Conservation (phyloP, 1,139 yeast species). For the Debaryomyces subglobosus region DNA sequence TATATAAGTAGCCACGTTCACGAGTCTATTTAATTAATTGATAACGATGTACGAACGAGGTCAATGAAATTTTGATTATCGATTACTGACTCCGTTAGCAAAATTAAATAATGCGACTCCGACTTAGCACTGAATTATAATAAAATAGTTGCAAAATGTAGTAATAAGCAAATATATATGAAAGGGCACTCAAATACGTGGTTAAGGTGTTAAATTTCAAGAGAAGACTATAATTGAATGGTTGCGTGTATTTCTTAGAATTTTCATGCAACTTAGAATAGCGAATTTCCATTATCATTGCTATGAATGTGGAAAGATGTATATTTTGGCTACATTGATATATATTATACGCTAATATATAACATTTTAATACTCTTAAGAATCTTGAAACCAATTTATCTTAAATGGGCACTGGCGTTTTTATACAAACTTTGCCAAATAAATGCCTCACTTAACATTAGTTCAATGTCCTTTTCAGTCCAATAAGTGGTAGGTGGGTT, state of each 20-base stretch:
- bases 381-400: slow-evolving; percentile 18
- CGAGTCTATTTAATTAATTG: slow-evolving; percentile 6
- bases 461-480: slow-evolving; percentile 89
- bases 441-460: slow-evolving; percentile 91
- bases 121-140: background rate
- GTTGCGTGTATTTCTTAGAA: background rate
- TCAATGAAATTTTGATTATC: slow-evolving; percentile 6
- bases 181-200: too few relatives aligned
- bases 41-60: background rate
- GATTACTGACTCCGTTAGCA: slow-evolving; percentile 6
- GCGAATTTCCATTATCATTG: background rate
- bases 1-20: slow-evolving; percentile 3
- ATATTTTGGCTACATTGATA: background rate
- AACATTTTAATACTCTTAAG: background rate
- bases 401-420: slow-evolving; percentile 82
- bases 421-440: slow-evolving; percentile 94
- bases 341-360: background rate
- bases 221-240: too few relatives aligned
- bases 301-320: background rate
- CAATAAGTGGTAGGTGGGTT: slow-evolving; percentile 83
- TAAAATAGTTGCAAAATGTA: background rate
- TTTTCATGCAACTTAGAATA: background rate
- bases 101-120: slow-evolving; percentile 6
- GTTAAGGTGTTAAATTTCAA: too few relatives aligned
- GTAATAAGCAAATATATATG: background rate